These are phyloP conservation scores for Knufia petricola DNA, from an alignment of 2,329 filamentous ascomycete genomes.

Conservation along the genomic window DNA sequence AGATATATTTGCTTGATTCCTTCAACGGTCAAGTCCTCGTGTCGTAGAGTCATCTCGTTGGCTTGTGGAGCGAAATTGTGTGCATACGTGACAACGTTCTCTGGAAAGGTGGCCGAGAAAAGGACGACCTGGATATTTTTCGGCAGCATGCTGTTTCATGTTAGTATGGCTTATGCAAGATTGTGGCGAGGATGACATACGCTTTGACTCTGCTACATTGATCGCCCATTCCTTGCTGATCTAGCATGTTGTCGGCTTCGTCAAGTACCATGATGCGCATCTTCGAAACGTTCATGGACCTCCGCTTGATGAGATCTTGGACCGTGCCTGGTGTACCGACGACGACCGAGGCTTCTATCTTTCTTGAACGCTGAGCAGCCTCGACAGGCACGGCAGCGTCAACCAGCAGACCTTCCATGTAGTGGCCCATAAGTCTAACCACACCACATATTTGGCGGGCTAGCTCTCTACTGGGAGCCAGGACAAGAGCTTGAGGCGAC, in stretches of 20 bases:
- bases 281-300: slow-evolving; percentile 59
- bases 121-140: slow-evolving; percentile 73
- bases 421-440: slow-evolving; percentile 71
- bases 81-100: slow-evolving; percentile 76
- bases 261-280: slow-evolving; percentile 83
- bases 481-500: slow-evolving; percentile 70
- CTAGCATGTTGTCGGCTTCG: slow-evolving; percentile 98
- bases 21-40: slow-evolving; percentile 87
- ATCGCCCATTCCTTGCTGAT: slow-evolving; percentile 87
- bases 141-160: slow-evolving; percentile 54
- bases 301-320: slow-evolving; percentile 71
- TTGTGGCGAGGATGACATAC: slow-evolving; percentile 43
- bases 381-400: slow-evolving; percentile 74
- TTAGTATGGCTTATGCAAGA: slow-evolving; percentile 25
- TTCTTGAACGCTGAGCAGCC: slow-evolving; percentile 56
- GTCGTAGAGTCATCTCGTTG: slow-evolving; percentile 76
- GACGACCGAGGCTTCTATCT: slow-evolving; percentile 66
- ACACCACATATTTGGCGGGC: slow-evolving; percentile 90
- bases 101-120: slow-evolving; percentile 90
- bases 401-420: slow-evolving; percentile 64
- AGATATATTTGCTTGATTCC: slow-evolving; percentile 98
- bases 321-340: slow-evolving; percentile 93
- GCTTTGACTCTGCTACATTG: slow-evolving; percentile 84
- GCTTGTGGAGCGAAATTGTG: slow-evolving; percentile 73
- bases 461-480: slow-evolving; percentile 88